phyloP scores from a whole-genome alignment of 805 yeast genomes.

The Candida endomychidarum region DNA sequence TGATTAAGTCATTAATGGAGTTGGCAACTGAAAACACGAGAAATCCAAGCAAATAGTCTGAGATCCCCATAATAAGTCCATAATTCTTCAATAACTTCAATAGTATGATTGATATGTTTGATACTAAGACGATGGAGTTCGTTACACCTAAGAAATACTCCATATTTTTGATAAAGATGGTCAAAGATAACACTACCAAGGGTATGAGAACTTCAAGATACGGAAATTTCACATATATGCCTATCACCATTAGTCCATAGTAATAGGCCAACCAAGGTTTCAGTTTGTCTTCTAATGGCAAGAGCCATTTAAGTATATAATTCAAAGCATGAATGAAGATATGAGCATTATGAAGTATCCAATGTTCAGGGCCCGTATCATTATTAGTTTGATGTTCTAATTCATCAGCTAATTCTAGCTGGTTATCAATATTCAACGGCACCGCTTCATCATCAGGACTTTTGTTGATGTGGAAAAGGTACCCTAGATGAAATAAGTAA shows the following conservation, averaged over 20 bases:
- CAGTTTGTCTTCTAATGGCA: slow-evolving; percentile 1
- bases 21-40: slow-evolving; percentile 50
- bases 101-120: slow-evolving; percentile 25
- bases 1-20: slow-evolving; percentile 51
- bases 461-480: slow-evolving; percentile 20
- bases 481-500: slow-evolving; percentile 26
- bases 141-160: slow-evolving; percentile 19
- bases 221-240: slow-evolving; percentile 2
- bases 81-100: slow-evolving; percentile 40
- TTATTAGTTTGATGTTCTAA: background rate
- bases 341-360: slow-evolving; percentile 4
- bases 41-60: slow-evolving; percentile 50
- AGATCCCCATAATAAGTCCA: slow-evolving; percentile 43
- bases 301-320: slow-evolving; percentile 6
- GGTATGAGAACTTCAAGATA: background rate
- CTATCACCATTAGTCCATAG: background rate
- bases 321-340: slow-evolving; percentile 10
- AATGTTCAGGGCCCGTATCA: background rate
- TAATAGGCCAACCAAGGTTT: slow-evolving; percentile 2
- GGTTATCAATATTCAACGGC: slow-evolving; percentile 15
- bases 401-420: slow-evolving; percentile 10
- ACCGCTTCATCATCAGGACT: slow-evolving; percentile 15
- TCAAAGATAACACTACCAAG: background rate
- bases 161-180: background rate
- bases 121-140: slow-evolving; percentile 26